Conservation (phyloP, 2,329 filamentous ascomycete genomes). For the Paecilomyces variotii region DNA sequence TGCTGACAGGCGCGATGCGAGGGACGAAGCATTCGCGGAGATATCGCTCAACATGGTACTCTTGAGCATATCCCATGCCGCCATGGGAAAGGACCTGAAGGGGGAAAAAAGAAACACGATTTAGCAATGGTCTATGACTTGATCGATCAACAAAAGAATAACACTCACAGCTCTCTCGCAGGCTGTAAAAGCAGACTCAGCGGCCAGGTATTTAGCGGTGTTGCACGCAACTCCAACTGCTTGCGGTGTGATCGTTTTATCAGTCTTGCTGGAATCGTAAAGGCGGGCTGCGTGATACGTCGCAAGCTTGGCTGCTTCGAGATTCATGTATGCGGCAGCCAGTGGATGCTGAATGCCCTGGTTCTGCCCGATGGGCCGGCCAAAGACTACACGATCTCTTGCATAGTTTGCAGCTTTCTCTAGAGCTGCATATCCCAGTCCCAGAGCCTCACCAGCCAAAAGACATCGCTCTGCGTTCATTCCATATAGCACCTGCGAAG, state of each 20-base stretch:
- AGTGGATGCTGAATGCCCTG: slow-evolving; percentile 54
- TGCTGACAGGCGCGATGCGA: slow-evolving; percentile 55
- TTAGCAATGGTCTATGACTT: not conserved
- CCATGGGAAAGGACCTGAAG: slow-evolving; percentile 44
- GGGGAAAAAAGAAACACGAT: not conserved
- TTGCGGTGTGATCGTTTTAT: slow-evolving; percentile 45
- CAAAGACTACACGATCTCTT: slow-evolving; percentile 53
- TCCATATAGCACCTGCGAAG: slow-evolving; percentile 53
- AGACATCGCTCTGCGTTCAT: slow-evolving; percentile 75
- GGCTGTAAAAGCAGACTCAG: slow-evolving; percentile 53
- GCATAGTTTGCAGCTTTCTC: slow-evolving; percentile 58
- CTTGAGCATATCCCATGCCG: slow-evolving; percentile 57
- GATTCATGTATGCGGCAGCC: slow-evolving; percentile 52
- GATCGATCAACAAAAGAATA: not conserved
- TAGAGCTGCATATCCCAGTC: slow-evolving; percentile 66
- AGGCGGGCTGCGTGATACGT: slow-evolving; percentile 54
- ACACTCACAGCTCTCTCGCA: slow-evolving; percentile 44
- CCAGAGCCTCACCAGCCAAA: slow-evolving; percentile 69
- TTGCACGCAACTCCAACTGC: slow-evolving; percentile 59
- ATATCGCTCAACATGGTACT: slow-evolving; percentile 56
- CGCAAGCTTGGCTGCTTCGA: slow-evolving; percentile 53
- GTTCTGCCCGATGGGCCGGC: slow-evolving; percentile 51
- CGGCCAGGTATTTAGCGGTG: slow-evolving; percentile 60
- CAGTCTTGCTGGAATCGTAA: slow-evolving; percentile 47
- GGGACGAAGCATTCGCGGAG: slow-evolving; percentile 56